A percentile compares a stretch with the other conserved stretches of the same genome.
phyloP scores from a whole-genome alignment of 2,329 filamentous ascomycete genomes.

The Chaetomiaceae sp. region DNA sequence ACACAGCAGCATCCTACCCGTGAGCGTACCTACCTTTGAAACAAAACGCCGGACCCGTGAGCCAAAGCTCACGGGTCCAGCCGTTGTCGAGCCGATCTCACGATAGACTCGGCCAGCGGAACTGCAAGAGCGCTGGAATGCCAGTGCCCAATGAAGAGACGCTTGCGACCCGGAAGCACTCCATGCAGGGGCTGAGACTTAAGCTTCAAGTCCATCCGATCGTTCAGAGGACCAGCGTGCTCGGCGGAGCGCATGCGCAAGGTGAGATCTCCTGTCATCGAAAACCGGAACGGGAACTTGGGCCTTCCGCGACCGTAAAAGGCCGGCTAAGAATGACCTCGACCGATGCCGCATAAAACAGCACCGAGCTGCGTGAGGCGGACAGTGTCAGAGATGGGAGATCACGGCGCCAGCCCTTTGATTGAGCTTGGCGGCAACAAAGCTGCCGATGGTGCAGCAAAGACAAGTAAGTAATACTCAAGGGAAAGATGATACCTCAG shows the following conservation, averaged over 20 bases:
- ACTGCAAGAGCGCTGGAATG: not conserved
- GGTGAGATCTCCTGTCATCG: too few species aligned
- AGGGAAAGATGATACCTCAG: too few species aligned
- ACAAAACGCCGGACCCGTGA: not conserved
- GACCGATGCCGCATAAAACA: not conserved
- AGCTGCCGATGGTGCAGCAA: too few species aligned
- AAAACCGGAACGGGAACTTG: conserved; percentile 9
- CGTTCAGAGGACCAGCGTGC: too few species aligned
- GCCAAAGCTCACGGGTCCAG: not conserved
- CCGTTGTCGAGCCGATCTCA: not conserved
- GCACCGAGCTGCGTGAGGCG: not conserved
- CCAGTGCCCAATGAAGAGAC: not conserved
- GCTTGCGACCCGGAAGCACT: too few species aligned
- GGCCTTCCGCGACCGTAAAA: not conserved
- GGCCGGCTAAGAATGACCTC: too few species aligned
- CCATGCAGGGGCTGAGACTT: too few species aligned
- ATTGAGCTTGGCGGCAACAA: too few species aligned
- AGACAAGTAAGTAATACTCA: too few species aligned
- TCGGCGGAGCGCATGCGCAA: too few species aligned
- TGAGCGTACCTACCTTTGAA: not conserved
- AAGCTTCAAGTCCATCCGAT: too few species aligned
- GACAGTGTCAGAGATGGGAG: not conserved
- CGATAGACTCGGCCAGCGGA: not conserved
- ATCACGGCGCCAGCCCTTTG: not conserved
- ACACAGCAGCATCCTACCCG: not conserved